Evolutionary conservation across 495 filamentous ascomycete species (phyloP).

Genomic region (Hyaloscypha finlandica): DNA sequence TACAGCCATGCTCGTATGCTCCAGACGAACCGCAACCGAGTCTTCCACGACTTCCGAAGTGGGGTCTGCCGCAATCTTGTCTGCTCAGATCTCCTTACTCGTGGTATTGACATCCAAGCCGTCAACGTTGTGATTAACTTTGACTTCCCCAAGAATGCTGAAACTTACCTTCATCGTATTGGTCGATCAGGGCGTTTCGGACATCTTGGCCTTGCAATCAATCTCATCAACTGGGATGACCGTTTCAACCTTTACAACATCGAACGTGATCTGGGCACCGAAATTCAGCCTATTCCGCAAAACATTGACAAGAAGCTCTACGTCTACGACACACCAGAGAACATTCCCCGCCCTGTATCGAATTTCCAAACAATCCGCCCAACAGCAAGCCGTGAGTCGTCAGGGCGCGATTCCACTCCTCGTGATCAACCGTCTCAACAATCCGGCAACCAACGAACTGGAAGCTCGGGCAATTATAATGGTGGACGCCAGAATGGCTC

Average conservation of each 20-base stretch:
- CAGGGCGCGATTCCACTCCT: slow-evolving; percentile 6
- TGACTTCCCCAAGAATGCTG: slow-evolving; percentile 98
- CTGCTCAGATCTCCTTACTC: slow-evolving; percentile 95
- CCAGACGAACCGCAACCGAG: slow-evolving; percentile 94
- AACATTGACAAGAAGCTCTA: slow-evolving; percentile 98
- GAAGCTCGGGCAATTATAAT: slow-evolving; percentile 21
- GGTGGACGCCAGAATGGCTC: slow-evolving; percentile 31
- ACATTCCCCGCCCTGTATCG: slow-evolving; percentile 75
- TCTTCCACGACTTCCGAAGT: slow-evolving; percentile 99
- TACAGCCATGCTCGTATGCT: slow-evolving; percentile 99
- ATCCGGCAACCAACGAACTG: slow-evolving; percentile 29
- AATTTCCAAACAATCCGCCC: slow-evolving; percentile 42
- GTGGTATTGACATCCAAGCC: slow-evolving; percentile 99
- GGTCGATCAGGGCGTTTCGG: slow-evolving; percentile 96
- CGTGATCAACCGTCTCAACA: slow-evolving; percentile 36
- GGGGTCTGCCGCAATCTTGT: slow-evolving; percentile 97
- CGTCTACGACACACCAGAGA: slow-evolving; percentile 95
- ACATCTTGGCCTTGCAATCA: slow-evolving; percentile 96
- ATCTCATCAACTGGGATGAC: slow-evolving; percentile 99
- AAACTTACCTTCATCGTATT: slow-evolving; percentile 98
- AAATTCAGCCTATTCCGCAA: slow-evolving; percentile 92
- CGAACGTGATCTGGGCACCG: slow-evolving; percentile 93
- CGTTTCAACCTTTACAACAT: slow-evolving; percentile 99
- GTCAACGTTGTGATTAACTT: slow-evolving; percentile 99
- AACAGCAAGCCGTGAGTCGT: slow-evolving; percentile 23